Conservation (phyloP, 1,139 yeast species). For the Yamadazyma pseudoaaseri region DNA sequence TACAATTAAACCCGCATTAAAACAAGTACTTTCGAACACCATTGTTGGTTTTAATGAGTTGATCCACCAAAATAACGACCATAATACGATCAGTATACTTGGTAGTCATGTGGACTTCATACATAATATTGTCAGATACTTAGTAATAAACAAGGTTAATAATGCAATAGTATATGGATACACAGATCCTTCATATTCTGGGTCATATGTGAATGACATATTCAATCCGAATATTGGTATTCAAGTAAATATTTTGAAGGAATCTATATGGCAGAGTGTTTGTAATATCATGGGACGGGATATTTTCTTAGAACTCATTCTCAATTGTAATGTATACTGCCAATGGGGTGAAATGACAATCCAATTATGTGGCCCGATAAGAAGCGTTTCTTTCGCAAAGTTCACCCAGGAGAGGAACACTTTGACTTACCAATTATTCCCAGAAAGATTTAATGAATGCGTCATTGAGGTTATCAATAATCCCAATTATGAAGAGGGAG, state of each 20-base stretch:
- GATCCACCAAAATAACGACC: too few species aligned
- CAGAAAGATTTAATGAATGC: conserved; percentile 3
- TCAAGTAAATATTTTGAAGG: conserved; percentile 29
- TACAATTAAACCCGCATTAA: too few species aligned
- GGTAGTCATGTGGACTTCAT: conserved; percentile 25
- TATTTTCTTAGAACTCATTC: conserved; percentile 30
- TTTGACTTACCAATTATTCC: conserved; percentile 3
- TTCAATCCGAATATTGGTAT: conserved; percentile 25
- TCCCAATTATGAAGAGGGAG: conserved; percentile 1
- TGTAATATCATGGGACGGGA: conserved; percentile 26
- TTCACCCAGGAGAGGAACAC: background rate
- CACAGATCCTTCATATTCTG: conserved; percentile 16
- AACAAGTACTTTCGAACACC: too few species aligned
- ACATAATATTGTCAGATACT: conserved; percentile 20
- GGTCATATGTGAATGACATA: conserved; percentile 13
- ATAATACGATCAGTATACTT: too few species aligned
- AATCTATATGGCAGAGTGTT: conserved; percentile 30
- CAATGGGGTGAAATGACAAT: conserved; percentile 15
- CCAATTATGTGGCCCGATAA: conserved; percentile 38
- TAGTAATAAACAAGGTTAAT: conserved; percentile 17
- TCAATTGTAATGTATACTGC: conserved; percentile 26
- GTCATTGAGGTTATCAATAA: conserved; percentile 12
- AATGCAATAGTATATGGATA: conserved; percentile 30
- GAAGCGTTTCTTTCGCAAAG: conserved; percentile 1
- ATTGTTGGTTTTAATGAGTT: too few species aligned